Conservation (phyloP, 306 rosid genomes). For the Phaseolus lunatus region DNA sequence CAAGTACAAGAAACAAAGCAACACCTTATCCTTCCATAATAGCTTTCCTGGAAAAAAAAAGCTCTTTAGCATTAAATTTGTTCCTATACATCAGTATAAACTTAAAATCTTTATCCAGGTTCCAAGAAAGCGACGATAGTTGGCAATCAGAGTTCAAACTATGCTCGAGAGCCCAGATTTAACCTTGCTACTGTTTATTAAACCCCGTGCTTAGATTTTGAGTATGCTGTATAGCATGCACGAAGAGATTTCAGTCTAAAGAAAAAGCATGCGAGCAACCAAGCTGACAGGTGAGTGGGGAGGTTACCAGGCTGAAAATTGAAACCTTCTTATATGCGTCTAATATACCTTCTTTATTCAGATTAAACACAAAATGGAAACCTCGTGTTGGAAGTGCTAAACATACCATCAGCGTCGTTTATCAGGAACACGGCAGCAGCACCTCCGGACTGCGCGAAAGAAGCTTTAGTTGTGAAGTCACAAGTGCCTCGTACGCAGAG, state of each 20-base stretch:
- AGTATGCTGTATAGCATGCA: too few species aligned
- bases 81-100: too few species aligned
- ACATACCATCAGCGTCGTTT: slow-evolving; percentile 69
- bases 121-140: too few species aligned
- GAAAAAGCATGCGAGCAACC: neutral
- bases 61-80: too few species aligned
- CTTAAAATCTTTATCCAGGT: too few species aligned
- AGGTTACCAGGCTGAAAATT: neutral
- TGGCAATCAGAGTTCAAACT: too few species aligned
- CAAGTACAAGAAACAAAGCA: neutral
- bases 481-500: slow-evolving; percentile 80
- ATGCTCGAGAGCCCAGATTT: too few species aligned
- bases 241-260: neutral
- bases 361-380: slow-evolving; percentile 4
- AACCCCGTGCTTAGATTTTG: too few species aligned
- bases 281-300: neutral
- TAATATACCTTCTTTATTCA: neutral
- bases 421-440: slow-evolving; percentile 74
- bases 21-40: too few species aligned
- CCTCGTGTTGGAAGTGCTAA: neutral
- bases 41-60: too few species aligned
- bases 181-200: too few species aligned
- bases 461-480: slow-evolving; percentile 81
- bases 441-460: slow-evolving; percentile 69
- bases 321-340: neutral